Evolutionary conservation across 331 rosid genomes (phyloP), one percentile per base, ranked within the genome.

Genomic region (Malus hybrid): DNA sequence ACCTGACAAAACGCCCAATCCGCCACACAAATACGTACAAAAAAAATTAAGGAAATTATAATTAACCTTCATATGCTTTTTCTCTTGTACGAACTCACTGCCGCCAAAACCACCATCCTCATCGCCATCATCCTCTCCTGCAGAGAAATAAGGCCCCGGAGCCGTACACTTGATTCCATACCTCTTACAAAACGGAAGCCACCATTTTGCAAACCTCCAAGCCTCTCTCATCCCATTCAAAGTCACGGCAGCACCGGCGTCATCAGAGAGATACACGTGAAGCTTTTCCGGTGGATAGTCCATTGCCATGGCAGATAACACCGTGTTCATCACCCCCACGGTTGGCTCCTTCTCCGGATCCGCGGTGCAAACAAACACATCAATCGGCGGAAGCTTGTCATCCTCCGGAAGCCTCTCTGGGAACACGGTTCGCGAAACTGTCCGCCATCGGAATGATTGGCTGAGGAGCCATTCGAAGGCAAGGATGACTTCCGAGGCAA

Each of bases 241-340:
- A 39, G 96, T 89, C 34, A 79, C 13, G 5, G 72, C 48, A 10
- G 89, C 88, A 7, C 90, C 91, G 1, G 88, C 92, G 56, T 92
- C 96, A 44, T 92, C 93, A 3, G 96, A 92, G 10, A 92, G 76
- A 79, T 88, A 89, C 30, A 89, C 80, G 46, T 86, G 84, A 70
- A 89, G 92, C 80, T 88, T 89, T 34, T 89, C 77, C 13, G 78
- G 73, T 1, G 93, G 93, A 79, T 89, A 92, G 78, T 89, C 92
- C 57, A 92, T 79, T 12, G 93, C 85, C 96, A 92, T 84, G 70
- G 92, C 92, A 0, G 97, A 89, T 63, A 92, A 55, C 26, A 92
- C 84, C 57, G 86, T 89, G 77, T 88, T 92, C 93, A 90, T 90
- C 12, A 92, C 96, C 8, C 55, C 88, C 22, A 80, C 11, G 29